These are phyloP conservation scores for Aspergillus quadricinctus DNA, from an alignment of 2,329 filamentous ascomycete genomes.

Conservation along the genomic window DNA sequence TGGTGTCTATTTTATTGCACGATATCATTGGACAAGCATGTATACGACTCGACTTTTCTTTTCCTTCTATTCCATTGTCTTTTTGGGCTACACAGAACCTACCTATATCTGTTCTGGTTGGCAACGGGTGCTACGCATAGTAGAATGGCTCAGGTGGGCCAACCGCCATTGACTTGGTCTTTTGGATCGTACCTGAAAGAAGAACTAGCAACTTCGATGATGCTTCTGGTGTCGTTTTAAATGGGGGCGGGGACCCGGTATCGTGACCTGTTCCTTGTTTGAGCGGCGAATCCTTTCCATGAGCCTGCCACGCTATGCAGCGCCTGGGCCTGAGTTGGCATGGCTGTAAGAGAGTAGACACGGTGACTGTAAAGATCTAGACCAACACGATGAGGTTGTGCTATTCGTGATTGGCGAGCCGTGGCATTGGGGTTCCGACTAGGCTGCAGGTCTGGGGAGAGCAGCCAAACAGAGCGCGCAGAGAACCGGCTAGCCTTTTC, in stretches of 20 bases:
- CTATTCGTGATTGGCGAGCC: background rate
- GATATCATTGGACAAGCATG: background rate
- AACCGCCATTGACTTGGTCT: background rate
- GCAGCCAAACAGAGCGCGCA: constrained; percentile 8
- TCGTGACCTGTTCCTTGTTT: background rate
- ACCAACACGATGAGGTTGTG: background rate
- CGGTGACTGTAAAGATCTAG: background rate
- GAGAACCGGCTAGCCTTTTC: background rate
- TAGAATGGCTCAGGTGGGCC: background rate
- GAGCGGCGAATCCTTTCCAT: background rate
- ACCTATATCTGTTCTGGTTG: background rate
- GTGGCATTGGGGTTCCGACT: constrained; percentile 8
- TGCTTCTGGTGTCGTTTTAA: background rate
- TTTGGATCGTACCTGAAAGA: background rate
- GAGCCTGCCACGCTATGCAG: background rate
- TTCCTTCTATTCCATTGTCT: constrained; percentile 2
- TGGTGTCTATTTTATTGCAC: background rate
- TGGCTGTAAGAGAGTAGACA: background rate
- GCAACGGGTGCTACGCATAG: background rate
- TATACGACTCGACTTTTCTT: background rate
- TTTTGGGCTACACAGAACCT: background rate
- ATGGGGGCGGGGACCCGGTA: background rate
- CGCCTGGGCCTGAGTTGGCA: background rate
- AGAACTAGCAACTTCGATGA: background rate
- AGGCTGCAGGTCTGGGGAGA: constrained; percentile 1